phyloP scores from a whole-genome alignment of 2,329 filamentous ascomycete genomes.

The Cordyceps tenuipes region DNA sequence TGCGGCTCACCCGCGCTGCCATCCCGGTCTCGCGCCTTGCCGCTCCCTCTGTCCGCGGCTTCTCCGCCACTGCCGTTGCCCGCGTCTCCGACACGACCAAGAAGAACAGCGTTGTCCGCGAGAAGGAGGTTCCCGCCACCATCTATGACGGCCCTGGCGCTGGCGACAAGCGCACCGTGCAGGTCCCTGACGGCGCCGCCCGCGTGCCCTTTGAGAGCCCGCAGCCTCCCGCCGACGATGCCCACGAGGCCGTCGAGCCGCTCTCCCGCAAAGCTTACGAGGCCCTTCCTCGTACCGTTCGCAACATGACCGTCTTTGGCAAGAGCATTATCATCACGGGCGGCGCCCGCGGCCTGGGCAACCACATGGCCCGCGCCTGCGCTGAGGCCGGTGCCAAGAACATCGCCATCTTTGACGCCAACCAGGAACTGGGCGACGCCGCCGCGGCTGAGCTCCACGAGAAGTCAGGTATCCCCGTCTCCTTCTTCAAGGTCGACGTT shows the following conservation, averaged over 20 bases:
- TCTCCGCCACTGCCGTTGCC: constrained; percentile 24
- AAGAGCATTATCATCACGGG: constrained; percentile 69
- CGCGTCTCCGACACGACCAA: constrained; percentile 31
- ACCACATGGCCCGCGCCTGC: constrained; percentile 70
- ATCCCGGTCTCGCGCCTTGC: constrained; percentile 17
- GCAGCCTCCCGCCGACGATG: constrained; percentile 21
- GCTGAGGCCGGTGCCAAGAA: constrained; percentile 68
- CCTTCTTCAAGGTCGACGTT: constrained; percentile 73
- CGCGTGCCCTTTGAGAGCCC: constrained; percentile 35
- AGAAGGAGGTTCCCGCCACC: constrained; percentile 50
- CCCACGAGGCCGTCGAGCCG: constrained; percentile 39
- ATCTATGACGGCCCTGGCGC: constrained; percentile 39
- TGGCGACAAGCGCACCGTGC: constrained; percentile 49
- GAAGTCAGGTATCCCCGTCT: constrained; percentile 64
- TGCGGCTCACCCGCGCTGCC: constrained; percentile 26
- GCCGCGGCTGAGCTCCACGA: constrained; percentile 61
- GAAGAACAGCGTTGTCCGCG: constrained; percentile 46
- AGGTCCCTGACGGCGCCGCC: constrained; percentile 36
- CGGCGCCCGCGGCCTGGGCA: constrained; percentile 68
- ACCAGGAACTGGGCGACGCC: constrained; percentile 64
- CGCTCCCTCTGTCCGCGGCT: constrained; percentile 19
- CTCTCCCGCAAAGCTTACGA: constrained; percentile 46
- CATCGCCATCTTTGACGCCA: constrained; percentile 68
- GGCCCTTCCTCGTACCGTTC: constrained; percentile 54
- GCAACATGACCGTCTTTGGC: constrained; percentile 59